These are phyloP conservation scores for Boletus vermiculosoides DNA, from an alignment of 768 basidiomycete genomes.

Conservation along the genomic window DNA sequence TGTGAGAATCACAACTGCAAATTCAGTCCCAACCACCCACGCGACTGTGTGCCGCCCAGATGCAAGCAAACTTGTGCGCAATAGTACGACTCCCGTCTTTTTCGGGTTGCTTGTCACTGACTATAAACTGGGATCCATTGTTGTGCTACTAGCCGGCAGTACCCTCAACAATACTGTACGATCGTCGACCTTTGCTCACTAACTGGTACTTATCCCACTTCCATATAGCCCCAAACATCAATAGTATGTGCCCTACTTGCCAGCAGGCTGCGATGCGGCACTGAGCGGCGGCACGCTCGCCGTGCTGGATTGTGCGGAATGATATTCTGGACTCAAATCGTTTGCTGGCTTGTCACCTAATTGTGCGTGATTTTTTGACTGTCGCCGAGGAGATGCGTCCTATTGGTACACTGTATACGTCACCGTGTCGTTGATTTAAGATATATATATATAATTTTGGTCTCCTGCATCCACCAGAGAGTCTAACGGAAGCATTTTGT, in stretches of 20 bases:
- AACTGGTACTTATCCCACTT: neutral
- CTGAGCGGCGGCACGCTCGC: slow-evolving; percentile 14
- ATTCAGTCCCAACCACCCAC: slow-evolving; percentile 54
- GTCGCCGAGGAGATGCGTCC: slow-evolving; percentile 27
- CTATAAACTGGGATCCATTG: slow-evolving; percentile 1
- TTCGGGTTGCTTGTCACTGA: slow-evolving; percentile 13
- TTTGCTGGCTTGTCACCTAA: slow-evolving; percentile 20
- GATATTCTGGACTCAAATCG: slow-evolving; percentile 8
- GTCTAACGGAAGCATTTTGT: slow-evolving; percentile 31
- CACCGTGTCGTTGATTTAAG: slow-evolving; percentile 1
- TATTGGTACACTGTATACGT: slow-evolving; percentile 17
- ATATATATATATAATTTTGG: slow-evolving; percentile 12
- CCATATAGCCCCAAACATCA: slow-evolving; percentile 43
- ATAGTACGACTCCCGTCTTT: slow-evolving; percentile 36
- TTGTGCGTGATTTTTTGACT: slow-evolving; percentile 28
- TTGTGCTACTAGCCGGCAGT: slow-evolving; percentile 37
- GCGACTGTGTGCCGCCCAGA: slow-evolving; percentile 37
- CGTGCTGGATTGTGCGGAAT: slow-evolving; percentile 2
- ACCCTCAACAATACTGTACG: slow-evolving; percentile 48
- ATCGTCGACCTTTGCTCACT: neutral
- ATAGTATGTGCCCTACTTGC: slow-evolving; percentile 42
- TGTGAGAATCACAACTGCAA: slow-evolving; percentile 49
- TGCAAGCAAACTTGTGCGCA: slow-evolving; percentile 50
- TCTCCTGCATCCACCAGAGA: slow-evolving; percentile 7
- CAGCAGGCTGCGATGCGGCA: slow-evolving; percentile 26